Evolutionary conservation across 805 yeast genomes (phyloP).

Genomic region (Soucietia sequanensis): DNA sequence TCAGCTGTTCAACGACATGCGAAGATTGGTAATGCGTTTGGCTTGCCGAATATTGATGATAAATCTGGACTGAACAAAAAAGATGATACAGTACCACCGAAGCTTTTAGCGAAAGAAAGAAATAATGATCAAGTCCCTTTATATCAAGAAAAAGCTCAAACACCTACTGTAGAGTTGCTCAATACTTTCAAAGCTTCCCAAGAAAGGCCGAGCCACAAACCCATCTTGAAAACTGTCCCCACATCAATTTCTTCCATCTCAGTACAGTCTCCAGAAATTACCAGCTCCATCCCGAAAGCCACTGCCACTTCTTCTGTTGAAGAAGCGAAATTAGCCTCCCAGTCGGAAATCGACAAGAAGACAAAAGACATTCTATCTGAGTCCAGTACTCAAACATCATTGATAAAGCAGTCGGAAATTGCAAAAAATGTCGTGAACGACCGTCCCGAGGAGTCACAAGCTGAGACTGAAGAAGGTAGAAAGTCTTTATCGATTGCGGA

Average conservation of each 20-base stretch:
- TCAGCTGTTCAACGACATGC: background rate
- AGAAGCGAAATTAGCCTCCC: background rate
- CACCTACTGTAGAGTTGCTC: too few relatives aligned
- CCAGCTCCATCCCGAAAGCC: background rate
- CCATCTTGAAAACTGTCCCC: background rate
- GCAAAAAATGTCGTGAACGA: constrained; percentile 10
- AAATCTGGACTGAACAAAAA: too few relatives aligned
- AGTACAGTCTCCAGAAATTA: too few relatives aligned
- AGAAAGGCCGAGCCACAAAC: too few relatives aligned
- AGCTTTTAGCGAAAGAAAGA: too few relatives aligned
- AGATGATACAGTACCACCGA: background rate
- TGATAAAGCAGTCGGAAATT: too few relatives aligned
- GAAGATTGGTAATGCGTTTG: background rate
- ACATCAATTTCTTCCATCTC: background rate
- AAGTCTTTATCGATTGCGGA: constrained; percentile 55
- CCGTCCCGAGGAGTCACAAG: constrained; percentile 2
- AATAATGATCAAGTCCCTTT: too few relatives aligned
- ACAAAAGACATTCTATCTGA: too few relatives aligned
- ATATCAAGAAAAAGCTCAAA: too few relatives aligned
- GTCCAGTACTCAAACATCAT: too few relatives aligned
- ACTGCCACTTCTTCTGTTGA: background rate
- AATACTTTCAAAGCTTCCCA: too few relatives aligned
- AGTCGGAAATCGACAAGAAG: too few relatives aligned
- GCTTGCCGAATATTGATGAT: background rate
- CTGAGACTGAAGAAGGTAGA: constrained; percentile 9